Evolutionary conservation across 306 rosid genomes (phyloP).

Genomic region (Trifolium repens): DNA sequence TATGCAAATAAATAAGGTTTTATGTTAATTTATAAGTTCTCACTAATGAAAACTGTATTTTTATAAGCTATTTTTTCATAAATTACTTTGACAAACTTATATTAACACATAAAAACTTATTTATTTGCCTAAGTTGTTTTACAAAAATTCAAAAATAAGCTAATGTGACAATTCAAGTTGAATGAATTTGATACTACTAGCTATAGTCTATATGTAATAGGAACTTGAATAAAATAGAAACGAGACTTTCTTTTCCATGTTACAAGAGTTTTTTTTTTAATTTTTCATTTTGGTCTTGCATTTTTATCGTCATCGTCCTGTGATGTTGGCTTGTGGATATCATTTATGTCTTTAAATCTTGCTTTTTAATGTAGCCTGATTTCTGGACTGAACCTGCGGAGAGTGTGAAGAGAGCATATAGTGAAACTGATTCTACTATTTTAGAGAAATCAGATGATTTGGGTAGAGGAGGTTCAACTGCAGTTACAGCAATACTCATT

Average conservation of each 20-base stretch:
- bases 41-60: too few relatives aligned
- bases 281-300: not conserved
- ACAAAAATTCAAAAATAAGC: too few relatives aligned
- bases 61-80: too few relatives aligned
- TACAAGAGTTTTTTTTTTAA: not conserved
- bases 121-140: too few relatives aligned
- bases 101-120: too few relatives aligned
- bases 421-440: constrained; percentile 69
- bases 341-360: constrained; percentile 19
- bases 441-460: constrained; percentile 73
- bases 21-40: too few relatives aligned
- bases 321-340: constrained; percentile 13
- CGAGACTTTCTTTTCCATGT: not conserved
- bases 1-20: too few relatives aligned
- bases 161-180: constrained; percentile 25
- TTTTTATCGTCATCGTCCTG: not conserved
- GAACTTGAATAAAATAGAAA: too few relatives aligned
- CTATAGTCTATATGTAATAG: not conserved
- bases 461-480: constrained; percentile 96
- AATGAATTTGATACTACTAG: constrained; percentile 5
- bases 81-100: too few relatives aligned
- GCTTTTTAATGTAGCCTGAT: constrained; percentile 57
- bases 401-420: constrained; percentile 78
- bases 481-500: constrained; percentile 92
- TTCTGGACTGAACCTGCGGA: constrained; percentile 75